Evolutionary conservation across 2,329 filamentous ascomycete genomes (phyloP).

Genomic region (Hymenoscyphus fraxineus): DNA sequence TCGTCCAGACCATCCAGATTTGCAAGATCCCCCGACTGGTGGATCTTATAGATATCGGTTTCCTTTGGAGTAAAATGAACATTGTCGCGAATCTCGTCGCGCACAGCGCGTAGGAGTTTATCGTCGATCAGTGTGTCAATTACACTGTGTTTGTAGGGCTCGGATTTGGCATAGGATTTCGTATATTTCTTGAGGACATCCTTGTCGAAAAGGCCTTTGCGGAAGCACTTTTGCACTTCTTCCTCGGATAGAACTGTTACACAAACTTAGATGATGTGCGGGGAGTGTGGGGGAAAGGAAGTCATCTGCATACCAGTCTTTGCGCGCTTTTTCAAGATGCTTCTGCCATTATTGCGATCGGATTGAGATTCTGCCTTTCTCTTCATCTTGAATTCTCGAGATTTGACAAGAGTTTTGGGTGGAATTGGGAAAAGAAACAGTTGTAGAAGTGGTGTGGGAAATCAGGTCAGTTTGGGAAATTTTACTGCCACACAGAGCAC

Average conservation of each 20-base stretch:
- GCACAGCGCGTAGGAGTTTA: slow-evolving; percentile 76
- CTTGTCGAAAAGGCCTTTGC: slow-evolving; percentile 61
- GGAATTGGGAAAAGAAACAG: slow-evolving; percentile 6
- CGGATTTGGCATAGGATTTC: slow-evolving; percentile 57
- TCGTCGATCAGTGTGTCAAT: slow-evolving; percentile 79
- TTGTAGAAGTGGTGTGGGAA: slow-evolving; percentile 12
- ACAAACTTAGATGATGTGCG: slow-evolving; percentile 13
- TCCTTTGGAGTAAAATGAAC: slow-evolving; percentile 97
- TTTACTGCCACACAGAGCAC: slow-evolving; percentile 16
- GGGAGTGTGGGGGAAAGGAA: slow-evolving; percentile 10
- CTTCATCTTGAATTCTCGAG: slow-evolving; percentile 45
- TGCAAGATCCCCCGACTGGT: slow-evolving; percentile 95
- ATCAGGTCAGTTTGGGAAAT: slow-evolving; percentile 20
- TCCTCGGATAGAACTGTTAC: slow-evolving; percentile 31
- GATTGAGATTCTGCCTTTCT: slow-evolving; percentile 53
- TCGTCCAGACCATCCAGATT: slow-evolving; percentile 94
- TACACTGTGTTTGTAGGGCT: slow-evolving; percentile 87
- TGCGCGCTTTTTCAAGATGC: slow-evolving; percentile 49
- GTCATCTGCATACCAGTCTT: slow-evolving; percentile 38
- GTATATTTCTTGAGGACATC: slow-evolving; percentile 57
- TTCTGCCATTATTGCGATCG: slow-evolving; percentile 39
- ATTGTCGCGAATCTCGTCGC: slow-evolving; percentile 82
- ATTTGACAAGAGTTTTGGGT: slow-evolving; percentile 10
- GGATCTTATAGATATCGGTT: slow-evolving; percentile 99
- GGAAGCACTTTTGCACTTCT: slow-evolving; percentile 47